Base-by-base conservation (phyloP, 768 basidiomycete genomes). In the Agaricus sinodeliciosus region DNA sequence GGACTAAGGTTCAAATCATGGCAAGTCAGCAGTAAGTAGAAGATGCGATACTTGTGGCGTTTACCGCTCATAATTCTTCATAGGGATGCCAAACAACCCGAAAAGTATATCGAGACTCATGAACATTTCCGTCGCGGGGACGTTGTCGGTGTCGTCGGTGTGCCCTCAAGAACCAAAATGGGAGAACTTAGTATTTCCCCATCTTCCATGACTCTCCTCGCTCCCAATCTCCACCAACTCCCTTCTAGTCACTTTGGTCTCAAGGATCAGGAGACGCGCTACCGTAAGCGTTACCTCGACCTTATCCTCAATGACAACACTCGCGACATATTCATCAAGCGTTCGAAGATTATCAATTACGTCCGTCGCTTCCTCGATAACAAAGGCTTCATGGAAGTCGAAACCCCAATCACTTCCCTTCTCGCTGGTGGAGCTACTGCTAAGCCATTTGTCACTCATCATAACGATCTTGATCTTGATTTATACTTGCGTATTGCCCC, bases 251-350 rank as follows among this genome's bases (percentile, higher is more conserved):
- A 93, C 70, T 94, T 89, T 57, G 96, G 95, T 41, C 76, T 99
- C 62, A 95, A 95, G 78, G 95, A 99, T 70, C 90, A 93, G 67
- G 96, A 98, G 72, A 91, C 90, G 35, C 84, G 96, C 41, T 97
- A 97, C 77, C 81, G 96, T 70, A 98, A 97, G 85, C 87, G 96
- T 49, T 97, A 98, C 74, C 84, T 99, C 57, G 96, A 99, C 69
- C 84, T 99, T 56, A 96, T 99, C 72, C 78, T 99, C 69, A 94
- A 90, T 68, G 86, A 90, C 37, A 80, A 82, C 59, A 91, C 92
- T 15, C 85, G 96, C 57, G 83, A 84, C 60, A 84, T 94, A 57
- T 99, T 98, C 73, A 72, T 94, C 71, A 87, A 90, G 25, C 85
- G 96, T 56, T 84, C 85, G 66, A 83, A 80, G 62, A 87, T 96